phyloP scores from a whole-genome alignment of 176 grass and related monocot genomes.

The Raddia guianensis region DNA sequence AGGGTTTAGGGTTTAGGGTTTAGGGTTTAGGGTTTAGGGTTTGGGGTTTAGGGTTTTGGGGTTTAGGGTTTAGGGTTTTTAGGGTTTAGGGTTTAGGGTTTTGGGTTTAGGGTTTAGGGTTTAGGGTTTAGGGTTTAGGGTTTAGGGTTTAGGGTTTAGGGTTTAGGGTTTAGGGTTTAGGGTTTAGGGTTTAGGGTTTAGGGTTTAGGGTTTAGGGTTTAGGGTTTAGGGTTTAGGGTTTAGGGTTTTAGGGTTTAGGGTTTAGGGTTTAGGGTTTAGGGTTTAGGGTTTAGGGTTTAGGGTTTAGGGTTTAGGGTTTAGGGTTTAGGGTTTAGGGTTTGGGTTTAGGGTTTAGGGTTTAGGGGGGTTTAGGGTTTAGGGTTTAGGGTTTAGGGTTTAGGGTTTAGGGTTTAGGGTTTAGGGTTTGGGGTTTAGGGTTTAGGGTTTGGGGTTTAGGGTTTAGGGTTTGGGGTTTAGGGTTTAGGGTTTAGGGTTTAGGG shows the following conservation, averaged over 20 bases:
- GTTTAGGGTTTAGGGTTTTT: conserved; percentile 18
- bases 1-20: conserved; percentile 32
- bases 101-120: conserved; percentile 41
- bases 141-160: conserved; percentile 37
- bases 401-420: conserved; percentile 37
- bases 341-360: conserved; percentile 31
- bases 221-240: conserved; percentile 23
- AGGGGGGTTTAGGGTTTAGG: conserved; percentile 40
- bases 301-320: conserved; percentile 34
- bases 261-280: conserved; percentile 31
- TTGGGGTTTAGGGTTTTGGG: conserved; percentile 26
- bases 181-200: conserved; percentile 31
- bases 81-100: conserved; percentile 39
- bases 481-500: background rate
- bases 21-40: conserved; percentile 39
- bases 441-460: conserved; percentile 24
- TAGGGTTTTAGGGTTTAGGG: conserved; percentile 31
- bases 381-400: conserved; percentile 33
- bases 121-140: conserved; percentile 34
- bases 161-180: conserved; percentile 36
- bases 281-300: conserved; percentile 30
- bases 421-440: conserved; percentile 29
- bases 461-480: conserved; percentile 14
- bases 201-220: conserved; percentile 40
- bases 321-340: conserved; percentile 40